phyloP scores from a whole-genome alignment of 352 stramenopile species.

The Globisporangium middletonii region DNA sequence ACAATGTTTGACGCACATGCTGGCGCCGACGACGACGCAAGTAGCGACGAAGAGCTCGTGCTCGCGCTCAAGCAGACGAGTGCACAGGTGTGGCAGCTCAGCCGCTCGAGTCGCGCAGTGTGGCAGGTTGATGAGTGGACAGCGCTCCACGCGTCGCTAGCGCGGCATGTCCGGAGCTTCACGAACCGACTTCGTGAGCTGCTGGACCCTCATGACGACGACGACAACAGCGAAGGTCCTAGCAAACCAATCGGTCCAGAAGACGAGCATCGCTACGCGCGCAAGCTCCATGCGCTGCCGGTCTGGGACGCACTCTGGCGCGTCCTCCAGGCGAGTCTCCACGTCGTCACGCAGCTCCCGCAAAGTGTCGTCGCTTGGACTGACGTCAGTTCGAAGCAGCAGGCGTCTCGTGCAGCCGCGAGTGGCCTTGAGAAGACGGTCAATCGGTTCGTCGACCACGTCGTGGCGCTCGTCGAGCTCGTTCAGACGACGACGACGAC shows the following conservation, averaged over 20 bases:
- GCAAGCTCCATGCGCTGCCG: slow-evolving; percentile 9
- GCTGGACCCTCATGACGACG: slow-evolving; percentile 3
- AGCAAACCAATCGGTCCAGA: neutral
- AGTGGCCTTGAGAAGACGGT: neutral
- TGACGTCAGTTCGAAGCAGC: too few species aligned
- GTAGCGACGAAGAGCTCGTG: slow-evolving; percentile 3
- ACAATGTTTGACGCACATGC: slow-evolving; percentile 15
- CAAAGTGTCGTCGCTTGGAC: neutral
- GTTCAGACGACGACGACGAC: neutral
- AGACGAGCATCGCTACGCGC: neutral
- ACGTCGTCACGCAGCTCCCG: slow-evolving; percentile 1
- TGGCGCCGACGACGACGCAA: slow-evolving; percentile 5
- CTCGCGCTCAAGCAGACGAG: slow-evolving; percentile 16
- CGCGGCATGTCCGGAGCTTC: slow-evolving; percentile 9
- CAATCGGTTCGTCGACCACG: neutral
- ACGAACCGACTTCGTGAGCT: neutral
- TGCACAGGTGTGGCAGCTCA: slow-evolving; percentile 8
- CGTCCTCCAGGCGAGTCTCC: slow-evolving; percentile 19
- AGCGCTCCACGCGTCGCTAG: slow-evolving; percentile 3
- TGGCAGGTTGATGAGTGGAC: neutral
- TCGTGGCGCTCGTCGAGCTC: slow-evolving; percentile 3
- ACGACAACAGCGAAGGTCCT: slow-evolving; percentile 5
- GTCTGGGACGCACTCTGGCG: slow-evolving; percentile 36
- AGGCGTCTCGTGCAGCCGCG: neutral
- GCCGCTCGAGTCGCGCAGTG: neutral